Conservation (phyloP, 768 basidiomycete genomes). For the Termitomyces sp. region DNA sequence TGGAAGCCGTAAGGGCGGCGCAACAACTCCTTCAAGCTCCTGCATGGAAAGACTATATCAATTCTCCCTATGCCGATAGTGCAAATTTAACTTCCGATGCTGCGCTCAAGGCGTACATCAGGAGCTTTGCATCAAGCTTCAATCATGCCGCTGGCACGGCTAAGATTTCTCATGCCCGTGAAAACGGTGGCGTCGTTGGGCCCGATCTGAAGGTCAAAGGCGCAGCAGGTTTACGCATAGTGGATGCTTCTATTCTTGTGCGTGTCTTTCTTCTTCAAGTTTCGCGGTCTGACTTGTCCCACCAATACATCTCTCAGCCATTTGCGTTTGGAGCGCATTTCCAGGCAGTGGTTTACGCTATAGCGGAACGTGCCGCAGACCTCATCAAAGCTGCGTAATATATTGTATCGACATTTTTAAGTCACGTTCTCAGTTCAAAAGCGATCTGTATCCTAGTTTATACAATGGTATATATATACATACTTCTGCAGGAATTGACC, state of each 20-base stretch:
- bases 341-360: constrained; percentile 3
- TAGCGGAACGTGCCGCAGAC: constrained; percentile 7
- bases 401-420: too few species aligned
- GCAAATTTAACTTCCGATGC: constrained; percentile 4
- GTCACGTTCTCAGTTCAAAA: too few species aligned
- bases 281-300: too few species aligned
- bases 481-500: too few species aligned
- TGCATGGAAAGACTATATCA: constrained; percentile 5
- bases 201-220: constrained; percentile 9
- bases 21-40: constrained; percentile 1
- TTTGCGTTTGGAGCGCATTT: constrained; percentile 4
- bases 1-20: constrained; percentile 1
- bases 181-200: background rate
- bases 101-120: constrained; percentile 2
- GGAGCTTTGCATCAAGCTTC: background rate
- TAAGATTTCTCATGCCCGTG: background rate
- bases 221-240: background rate
- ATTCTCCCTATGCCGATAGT: background rate
- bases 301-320: background rate
- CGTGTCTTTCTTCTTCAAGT: background rate
- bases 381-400: background rate
- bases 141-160: constrained; percentile 4
- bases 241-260: constrained; percentile 7
- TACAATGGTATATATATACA: too few species aligned
- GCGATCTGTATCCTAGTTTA: too few species aligned